Base-by-base conservation (phyloP, 2,329 filamentous ascomycete species). In the Arthrobotrys megalospora region DNA sequence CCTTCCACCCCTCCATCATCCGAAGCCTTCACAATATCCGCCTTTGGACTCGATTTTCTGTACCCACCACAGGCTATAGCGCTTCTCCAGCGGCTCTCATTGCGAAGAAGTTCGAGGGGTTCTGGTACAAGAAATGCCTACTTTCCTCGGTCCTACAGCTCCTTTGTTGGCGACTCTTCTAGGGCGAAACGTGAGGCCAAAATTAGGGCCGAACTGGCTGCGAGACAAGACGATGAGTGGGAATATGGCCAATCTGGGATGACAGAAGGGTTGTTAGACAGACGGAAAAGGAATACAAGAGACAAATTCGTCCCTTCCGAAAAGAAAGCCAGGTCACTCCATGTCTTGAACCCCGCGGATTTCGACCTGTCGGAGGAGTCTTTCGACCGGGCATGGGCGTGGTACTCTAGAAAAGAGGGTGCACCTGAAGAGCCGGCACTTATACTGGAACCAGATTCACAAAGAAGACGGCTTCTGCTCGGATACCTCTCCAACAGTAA, bases 51-150 rank as follows among this genome's bases (percentile, higher is more conserved):
- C 53, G 85, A 85, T 67, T 86, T 86, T 80, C 76, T 86, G 53
- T 85, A 86, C 70, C 85, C 85, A 38, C 80, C 82, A 55, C 82
- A 83, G n/a, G 84, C 85, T 24, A 80, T 84, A 10, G 83, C 82
- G 19, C 82, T 85, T 66, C 80, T 86, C 55, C 82, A 83, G 48
- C 81, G 83, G 28, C 68, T 81, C 36, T 76, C 80, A 6, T n/a
- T 58, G 21, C 53, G 55, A 36, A 43, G 60, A 60, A 16, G 48
- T 32, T 48, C 38, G 52, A 50, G 50, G 21, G 70, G 55, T 41
- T 38, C 65, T 45, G 19, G 50, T 66, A 50, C 43, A 65, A 63
- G 62, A 6, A 71, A 79, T 53, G 66, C 43, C n/a, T 76, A 70
- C 8, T 80, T 60, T 32, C 81, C 83, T 70, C 81, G 84, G 63